Evolutionary conservation across 2,329 filamentous ascomycete genomes (phyloP).

Genomic region (Cladosporium sp.): DNA sequence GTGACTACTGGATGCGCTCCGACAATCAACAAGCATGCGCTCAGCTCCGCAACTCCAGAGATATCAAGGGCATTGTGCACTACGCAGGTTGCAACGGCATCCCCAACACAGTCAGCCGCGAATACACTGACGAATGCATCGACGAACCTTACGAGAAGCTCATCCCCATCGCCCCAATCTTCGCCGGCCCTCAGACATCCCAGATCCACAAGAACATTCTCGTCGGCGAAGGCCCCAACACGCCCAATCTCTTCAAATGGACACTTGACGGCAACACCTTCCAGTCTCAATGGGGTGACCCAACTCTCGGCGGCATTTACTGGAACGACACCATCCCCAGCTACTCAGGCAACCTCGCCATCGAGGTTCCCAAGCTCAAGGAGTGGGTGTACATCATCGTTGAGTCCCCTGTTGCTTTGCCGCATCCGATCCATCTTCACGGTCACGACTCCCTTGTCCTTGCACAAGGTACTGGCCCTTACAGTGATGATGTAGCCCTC

Average conservation of each 20-base stretch:
- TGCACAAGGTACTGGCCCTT: conserved; percentile 33
- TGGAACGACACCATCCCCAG: conserved; percentile 37
- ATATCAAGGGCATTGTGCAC: conserved; percentile 39
- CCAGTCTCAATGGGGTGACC: conserved; percentile 39
- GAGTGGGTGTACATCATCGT: conserved; percentile 49
- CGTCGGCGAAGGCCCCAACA: conserved; percentile 35
- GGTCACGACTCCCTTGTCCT: conserved; percentile 48
- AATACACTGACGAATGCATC: conserved; percentile 38
- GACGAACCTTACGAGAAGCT: conserved; percentile 43
- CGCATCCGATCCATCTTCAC: conserved; percentile 31
- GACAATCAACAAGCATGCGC: conserved; percentile 44
- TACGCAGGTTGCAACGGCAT: conserved; percentile 35
- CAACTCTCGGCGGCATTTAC: conserved; percentile 29
- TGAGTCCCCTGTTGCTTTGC: conserved; percentile 38
- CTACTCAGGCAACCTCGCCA: conserved; percentile 39
- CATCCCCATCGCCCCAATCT: conserved; percentile 36
- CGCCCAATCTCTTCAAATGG: conserved; percentile 42
- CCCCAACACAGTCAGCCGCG: conserved; percentile 36
- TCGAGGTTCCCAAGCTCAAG: conserved; percentile 36
- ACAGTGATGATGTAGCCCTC: conserved; percentile 21
- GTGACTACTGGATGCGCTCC: conserved; percentile 36
- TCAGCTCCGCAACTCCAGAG: conserved; percentile 17
- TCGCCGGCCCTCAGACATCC: conserved; percentile 31
- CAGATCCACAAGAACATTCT: conserved; percentile 34
- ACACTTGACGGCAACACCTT: conserved; percentile 44